Percentiles rank a stretch among this genome's conserved stretches.
These are phyloP conservation scores for Leucocoprinus sp. DNA, from an alignment of 768 basidiomycete species.

Conservation along the genomic window DNA sequence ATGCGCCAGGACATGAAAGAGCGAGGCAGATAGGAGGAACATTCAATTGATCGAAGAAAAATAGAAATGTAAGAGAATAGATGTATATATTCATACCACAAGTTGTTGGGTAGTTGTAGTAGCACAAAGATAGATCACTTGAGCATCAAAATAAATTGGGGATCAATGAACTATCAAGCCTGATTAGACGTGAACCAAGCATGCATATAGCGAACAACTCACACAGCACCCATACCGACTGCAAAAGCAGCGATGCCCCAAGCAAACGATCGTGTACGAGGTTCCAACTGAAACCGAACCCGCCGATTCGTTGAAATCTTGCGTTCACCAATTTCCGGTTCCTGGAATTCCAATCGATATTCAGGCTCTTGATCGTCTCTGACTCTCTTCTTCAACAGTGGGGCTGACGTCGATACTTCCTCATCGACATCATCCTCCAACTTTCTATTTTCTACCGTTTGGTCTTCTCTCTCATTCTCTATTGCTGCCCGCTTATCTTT, in stretches of 20 bases:
- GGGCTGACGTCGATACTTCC: conserved; percentile 11
- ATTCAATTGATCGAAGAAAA: conserved; percentile 14
- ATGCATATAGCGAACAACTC: conserved; percentile 25
- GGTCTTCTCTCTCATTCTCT: conserved; percentile 3
- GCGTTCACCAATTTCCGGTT: conserved; percentile 51
- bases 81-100: conserved; percentile 2
- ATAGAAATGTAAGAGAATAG: conserved; percentile 1
- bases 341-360: conserved; percentile 57
- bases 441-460: conserved; percentile 19
- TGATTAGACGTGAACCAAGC: not conserved
- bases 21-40: conserved; percentile 10
- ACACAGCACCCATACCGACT: conserved; percentile 76
- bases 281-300: conserved; percentile 48
- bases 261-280: conserved; percentile 65
- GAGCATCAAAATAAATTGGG: conserved; percentile 54
- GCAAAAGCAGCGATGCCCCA: conserved; percentile 86
- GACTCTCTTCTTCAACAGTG: conserved; percentile 32
- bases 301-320: conserved; percentile 55
- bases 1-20: not conserved
- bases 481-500: conserved; percentile 50
- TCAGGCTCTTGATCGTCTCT: conserved; percentile 49
- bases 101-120: conserved; percentile 11
- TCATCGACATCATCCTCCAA: conserved; percentile 33
- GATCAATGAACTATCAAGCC: conserved; percentile 38
- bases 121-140: conserved; percentile 10